Evolutionary conservation across 495 filamentous ascomycete species (phyloP).

Genomic region (Lasiosphaeriaceae sp.): DNA sequence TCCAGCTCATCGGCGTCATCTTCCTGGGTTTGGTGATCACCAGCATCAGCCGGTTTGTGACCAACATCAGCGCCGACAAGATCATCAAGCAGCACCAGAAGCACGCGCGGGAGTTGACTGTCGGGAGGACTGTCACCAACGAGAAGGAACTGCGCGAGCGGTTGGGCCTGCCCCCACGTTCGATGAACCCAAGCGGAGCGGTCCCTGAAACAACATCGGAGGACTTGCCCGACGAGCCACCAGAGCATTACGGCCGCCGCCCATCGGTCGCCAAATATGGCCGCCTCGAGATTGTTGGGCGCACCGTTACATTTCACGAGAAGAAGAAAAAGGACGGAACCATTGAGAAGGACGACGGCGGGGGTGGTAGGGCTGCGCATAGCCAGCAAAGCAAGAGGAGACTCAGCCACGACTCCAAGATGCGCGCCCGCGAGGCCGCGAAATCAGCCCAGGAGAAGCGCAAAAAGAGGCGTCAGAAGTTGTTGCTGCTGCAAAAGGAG

Average conservation of each 20-base stretch:
- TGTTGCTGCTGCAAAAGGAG: slow-evolving; percentile 49
- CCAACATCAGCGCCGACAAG: slow-evolving; percentile 61
- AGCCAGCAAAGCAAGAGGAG: neutral
- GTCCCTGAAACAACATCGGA: too few relatives aligned
- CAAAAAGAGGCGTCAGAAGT: slow-evolving; percentile 48
- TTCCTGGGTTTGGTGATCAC: slow-evolving; percentile 72
- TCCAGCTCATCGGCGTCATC: slow-evolving; percentile 69
- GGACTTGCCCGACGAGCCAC: neutral
- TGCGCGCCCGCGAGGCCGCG: slow-evolving; percentile 46
- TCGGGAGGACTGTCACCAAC: slow-evolving; percentile 50
- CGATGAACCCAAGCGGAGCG: neutral
- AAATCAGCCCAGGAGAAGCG: slow-evolving; percentile 43
- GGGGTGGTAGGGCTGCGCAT: slow-evolving; percentile 12
- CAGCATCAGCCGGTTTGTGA: slow-evolving; percentile 62
- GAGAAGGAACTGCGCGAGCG: slow-evolving; percentile 40
- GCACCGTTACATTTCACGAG: slow-evolving; percentile 33
- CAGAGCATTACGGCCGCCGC: slow-evolving; percentile 8
- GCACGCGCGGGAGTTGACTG: slow-evolving; percentile 51
- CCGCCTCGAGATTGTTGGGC: slow-evolving; percentile 31
- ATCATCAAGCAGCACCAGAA: slow-evolving; percentile 62
- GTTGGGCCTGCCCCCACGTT: slow-evolving; percentile 34
- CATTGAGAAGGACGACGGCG: slow-evolving; percentile 12
- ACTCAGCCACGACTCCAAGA: slow-evolving; percentile 23
- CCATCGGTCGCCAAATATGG: slow-evolving; percentile 34
- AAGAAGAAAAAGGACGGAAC: slow-evolving; percentile 17